These are phyloP conservation scores for Paulownia fortunei DNA, from an alignment of 257 asterid species.

Conservation along the genomic window DNA sequence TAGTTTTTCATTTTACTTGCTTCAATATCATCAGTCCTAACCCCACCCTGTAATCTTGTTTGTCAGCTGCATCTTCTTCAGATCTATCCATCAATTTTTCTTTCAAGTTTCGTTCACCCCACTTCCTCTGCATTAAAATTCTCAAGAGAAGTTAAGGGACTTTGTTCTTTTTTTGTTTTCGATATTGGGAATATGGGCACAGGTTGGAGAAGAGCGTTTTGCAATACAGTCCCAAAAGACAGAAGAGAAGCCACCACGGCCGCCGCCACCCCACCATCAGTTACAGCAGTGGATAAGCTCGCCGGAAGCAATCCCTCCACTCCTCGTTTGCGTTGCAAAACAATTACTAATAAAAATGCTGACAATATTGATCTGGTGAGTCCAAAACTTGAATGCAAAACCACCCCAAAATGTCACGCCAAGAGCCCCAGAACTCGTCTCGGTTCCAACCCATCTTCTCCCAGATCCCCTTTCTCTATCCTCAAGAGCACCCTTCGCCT, in stretches of 20 bases:
- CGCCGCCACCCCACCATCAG: not conserved
- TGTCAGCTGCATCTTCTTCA: constrained; percentile 18
- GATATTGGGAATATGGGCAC: constrained; percentile 59
- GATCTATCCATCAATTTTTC: constrained; percentile 31
- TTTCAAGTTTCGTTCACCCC: not conserved
- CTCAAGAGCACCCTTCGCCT: constrained; percentile 84
- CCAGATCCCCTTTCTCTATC: constrained; percentile 93
- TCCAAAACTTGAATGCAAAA: constrained; percentile 61
- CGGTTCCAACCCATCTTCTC: constrained; percentile 77
- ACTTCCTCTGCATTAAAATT: no score
- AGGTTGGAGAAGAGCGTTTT: constrained; percentile 95
- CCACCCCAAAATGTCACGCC: constrained; percentile 49
- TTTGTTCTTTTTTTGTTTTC: not conserved
- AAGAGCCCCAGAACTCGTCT: constrained; percentile 44
- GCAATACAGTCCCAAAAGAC: constrained; percentile 68
- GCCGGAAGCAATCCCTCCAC: constrained; percentile 62
- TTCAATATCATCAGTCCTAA: not conserved
- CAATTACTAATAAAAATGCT: not conserved
- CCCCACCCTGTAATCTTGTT: not conserved
- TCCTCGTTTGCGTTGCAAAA: constrained; percentile 76
- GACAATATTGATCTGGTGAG: constrained; percentile 24
- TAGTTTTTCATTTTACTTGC: not conserved
- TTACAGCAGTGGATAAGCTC: constrained; percentile 30
- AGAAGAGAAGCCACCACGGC: constrained; percentile 40
- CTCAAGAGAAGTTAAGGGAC: no score